Conservation (phyloP, 345 rosid species). For the Odontarrhena argentea region DNA sequence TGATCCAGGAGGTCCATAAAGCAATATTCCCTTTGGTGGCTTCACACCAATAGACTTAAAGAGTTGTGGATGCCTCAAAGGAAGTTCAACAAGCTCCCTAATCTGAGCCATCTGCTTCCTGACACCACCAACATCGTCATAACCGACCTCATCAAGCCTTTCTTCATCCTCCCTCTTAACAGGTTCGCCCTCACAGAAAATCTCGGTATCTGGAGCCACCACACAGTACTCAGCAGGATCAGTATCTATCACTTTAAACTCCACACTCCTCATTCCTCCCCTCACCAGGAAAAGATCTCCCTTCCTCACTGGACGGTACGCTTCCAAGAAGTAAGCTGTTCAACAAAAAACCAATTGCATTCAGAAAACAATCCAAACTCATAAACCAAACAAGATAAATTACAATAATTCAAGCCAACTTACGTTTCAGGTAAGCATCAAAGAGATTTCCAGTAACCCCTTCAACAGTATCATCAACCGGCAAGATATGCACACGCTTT, state of each 20-base stretch:
- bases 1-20: constrained; percentile 86
- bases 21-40: constrained; percentile 93
- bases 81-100: constrained; percentile 91
- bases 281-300: constrained; percentile 95
- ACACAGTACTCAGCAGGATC: constrained; percentile 92
- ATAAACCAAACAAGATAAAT: not conserved
- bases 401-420: constrained; percentile 39
- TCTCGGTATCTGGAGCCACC: constrained; percentile 95
- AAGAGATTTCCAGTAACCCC: constrained; percentile 92
- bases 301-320: constrained; percentile 97
- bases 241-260: constrained; percentile 86
- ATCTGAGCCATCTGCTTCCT: constrained; percentile 99
- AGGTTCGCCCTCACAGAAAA: constrained; percentile 97
- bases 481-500: constrained; percentile 91
- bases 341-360: constrained; percentile 6
- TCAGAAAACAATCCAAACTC: constrained; percentile 24
- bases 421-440: constrained; percentile 92
- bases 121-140: constrained; percentile 98
- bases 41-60: constrained; percentile 98
- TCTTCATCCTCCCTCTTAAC: constrained; percentile 91
- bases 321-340: constrained; percentile 89
- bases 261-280: constrained; percentile 98
- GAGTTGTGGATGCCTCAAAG: constrained; percentile 90
- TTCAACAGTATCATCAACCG: constrained; percentile 86
- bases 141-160: constrained; percentile 91